A percentile compares a stretch with the other conserved stretches of the same genome.
phyloP scores from a whole-genome alignment of 2,329 filamentous ascomycete genomes.

The Bipolaris gigantea region DNA sequence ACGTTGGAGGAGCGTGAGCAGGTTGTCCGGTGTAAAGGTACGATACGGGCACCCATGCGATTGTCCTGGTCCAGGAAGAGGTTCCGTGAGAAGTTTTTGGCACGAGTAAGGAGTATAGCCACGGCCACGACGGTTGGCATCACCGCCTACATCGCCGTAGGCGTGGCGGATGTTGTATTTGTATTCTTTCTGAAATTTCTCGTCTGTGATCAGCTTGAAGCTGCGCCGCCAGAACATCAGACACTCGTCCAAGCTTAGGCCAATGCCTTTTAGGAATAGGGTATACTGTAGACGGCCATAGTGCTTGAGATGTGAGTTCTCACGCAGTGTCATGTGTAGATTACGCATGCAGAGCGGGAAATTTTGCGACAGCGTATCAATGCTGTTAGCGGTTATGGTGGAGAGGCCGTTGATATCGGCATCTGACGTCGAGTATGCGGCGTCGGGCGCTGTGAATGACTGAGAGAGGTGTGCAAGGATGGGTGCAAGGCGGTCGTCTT shows the following conservation, averaged over 20 bases:
- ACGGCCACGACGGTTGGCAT: slow-evolving; percentile 79
- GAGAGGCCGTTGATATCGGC: slow-evolving; percentile 78
- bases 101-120: slow-evolving; percentile 93
- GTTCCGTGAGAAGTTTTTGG: slow-evolving; percentile 91
- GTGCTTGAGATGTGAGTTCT: slow-evolving; percentile 90
- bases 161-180: slow-evolving; percentile 93
- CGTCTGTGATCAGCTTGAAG: slow-evolving; percentile 87
- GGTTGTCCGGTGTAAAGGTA: slow-evolving; percentile 86
- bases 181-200: slow-evolving; percentile 97
- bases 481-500: slow-evolving; percentile 85
- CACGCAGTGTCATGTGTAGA: slow-evolving; percentile 80
- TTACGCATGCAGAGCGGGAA: slow-evolving; percentile 95
- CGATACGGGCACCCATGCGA: slow-evolving; percentile 95
- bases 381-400: slow-evolving; percentile 58
- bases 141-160: slow-evolving; percentile 94
- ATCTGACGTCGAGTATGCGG: slow-evolving; percentile 70
- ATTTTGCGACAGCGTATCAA: slow-evolving; percentile 75
- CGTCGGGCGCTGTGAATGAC: slow-evolving; percentile 91
- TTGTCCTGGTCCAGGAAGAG: slow-evolving; percentile 82
- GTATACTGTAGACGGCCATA: slow-evolving; percentile 92
- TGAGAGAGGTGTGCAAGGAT: slow-evolving; percentile 84
- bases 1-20: slow-evolving; percentile 72
- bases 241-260: slow-evolving; percentile 86
- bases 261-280: slow-evolving; percentile 94
- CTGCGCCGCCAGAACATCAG: slow-evolving; percentile 86